These are phyloP conservation scores for Claviceps humidiphila DNA, from an alignment of 2,329 filamentous ascomycete genomes.

Conservation along the genomic window DNA sequence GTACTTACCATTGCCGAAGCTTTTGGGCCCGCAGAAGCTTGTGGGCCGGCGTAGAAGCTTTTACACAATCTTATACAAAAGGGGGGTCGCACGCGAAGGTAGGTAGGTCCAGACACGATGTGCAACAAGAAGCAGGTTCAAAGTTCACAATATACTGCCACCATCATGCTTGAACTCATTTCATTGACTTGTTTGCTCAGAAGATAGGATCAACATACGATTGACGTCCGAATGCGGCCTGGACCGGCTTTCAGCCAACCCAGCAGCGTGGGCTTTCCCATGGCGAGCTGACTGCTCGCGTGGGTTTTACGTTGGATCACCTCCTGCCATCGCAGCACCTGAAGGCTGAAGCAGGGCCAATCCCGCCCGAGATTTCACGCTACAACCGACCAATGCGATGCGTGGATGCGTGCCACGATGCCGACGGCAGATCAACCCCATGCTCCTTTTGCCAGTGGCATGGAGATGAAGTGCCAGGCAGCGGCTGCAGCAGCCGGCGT, in stretches of 20 bases:
- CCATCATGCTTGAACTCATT: too few species aligned
- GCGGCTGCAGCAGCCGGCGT: background rate
- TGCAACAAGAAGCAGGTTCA: too few species aligned
- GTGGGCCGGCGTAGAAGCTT: too few species aligned
- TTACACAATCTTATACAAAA: too few species aligned
- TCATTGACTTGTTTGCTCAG: too few species aligned
- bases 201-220: background rate
- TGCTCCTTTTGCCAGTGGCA: background rate
- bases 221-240: too few species aligned
- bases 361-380: constrained; percentile 1
- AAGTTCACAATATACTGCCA: too few species aligned
- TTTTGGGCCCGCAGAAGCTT: too few species aligned
- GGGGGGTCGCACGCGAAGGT: too few species aligned
- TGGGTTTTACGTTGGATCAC: background rate
- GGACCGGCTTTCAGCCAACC: too few species aligned
- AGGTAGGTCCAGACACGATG: too few species aligned
- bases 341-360: background rate
- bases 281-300: background rate
- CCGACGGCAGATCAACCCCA: background rate
- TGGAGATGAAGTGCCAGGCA: background rate
- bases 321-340: background rate
- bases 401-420: background rate
- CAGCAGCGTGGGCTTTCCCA: background rate
- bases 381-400: background rate
- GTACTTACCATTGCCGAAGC: too few species aligned